Conservation (phyloP, 2,329 filamentous ascomycete genomes). For the Albophoma yamanashiensis region DNA sequence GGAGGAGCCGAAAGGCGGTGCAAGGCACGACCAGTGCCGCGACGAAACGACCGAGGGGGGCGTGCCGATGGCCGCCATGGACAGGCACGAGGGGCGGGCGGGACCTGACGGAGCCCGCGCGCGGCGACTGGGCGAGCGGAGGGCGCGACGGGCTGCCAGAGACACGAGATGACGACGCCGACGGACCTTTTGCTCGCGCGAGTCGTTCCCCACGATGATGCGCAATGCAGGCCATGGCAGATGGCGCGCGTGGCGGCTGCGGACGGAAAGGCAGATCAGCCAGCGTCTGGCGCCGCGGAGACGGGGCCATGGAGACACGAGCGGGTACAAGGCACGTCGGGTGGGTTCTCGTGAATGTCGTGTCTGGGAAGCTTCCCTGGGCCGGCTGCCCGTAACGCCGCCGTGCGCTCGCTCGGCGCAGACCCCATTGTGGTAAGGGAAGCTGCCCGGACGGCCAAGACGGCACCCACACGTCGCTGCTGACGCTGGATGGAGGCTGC, state of each 20-base stretch:
- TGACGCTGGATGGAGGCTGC: background rate
- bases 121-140: background rate
- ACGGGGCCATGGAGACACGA: background rate
- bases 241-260: background rate
- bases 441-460: background rate
- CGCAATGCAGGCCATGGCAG: background rate
- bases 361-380: background rate
- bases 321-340: background rate
- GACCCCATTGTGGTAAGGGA: background rate
- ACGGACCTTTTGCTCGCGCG: background rate
- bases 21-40: background rate
- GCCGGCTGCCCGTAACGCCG: no score
- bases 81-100: background rate
- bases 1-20: conserved; percentile 1
- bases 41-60: background rate
- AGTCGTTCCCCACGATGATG: background rate
- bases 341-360: background rate
- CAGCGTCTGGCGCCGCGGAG: background rate
- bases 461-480: background rate
- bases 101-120: background rate
- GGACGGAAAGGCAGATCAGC: background rate
- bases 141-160: background rate
- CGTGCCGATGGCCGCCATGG: background rate
- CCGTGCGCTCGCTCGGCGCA: no score
- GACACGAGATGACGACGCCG: background rate